These are phyloP conservation scores for Heliamphora exappendiculata DNA, from an alignment of 148 eudicot genomes.

Conservation along the genomic window DNA sequence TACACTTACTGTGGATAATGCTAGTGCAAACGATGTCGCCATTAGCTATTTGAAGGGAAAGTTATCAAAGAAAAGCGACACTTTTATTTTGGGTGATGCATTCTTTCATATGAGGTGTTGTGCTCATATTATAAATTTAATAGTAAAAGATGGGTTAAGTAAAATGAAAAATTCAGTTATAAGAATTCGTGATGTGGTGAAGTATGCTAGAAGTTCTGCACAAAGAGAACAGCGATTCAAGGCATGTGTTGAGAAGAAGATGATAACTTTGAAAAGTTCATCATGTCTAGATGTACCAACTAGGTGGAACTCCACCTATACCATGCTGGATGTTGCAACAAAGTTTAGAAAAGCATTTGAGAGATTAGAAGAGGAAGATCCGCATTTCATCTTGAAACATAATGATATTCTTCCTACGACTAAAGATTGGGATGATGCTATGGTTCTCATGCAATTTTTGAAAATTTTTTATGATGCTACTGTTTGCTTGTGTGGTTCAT, in stretches of 20 bases:
- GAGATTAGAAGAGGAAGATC: no score
- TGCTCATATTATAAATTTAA: constrained; percentile 7
- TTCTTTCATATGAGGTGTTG: constrained; percentile 9
- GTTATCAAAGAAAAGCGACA: neutral
- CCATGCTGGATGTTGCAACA: no score
- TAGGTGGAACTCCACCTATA: no score
- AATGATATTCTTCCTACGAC: neutral
- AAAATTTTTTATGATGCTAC: no score
- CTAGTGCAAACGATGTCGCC: no score
- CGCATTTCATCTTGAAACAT: neutral
- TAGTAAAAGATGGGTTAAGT: constrained; percentile 3
- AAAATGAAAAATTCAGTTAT: neutral
- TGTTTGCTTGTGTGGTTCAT: no score
- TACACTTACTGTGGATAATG: no score
- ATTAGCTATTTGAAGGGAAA: no score
- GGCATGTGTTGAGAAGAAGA: neutral
- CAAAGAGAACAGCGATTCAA: constrained; percentile 3
- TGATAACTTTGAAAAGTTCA: neutral
- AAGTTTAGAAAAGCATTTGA: no score
- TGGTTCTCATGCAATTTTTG: no score
- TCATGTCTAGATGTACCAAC: constrained; percentile 4
- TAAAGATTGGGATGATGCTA: neutral
- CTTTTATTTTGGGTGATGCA: neutral
- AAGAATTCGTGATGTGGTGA: constrained; percentile 1
- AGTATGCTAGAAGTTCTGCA: constrained; percentile 12